Evolutionary conservation across 331 rosid genomes (phyloP).

Genomic region (Telfairia occidentalis): DNA sequence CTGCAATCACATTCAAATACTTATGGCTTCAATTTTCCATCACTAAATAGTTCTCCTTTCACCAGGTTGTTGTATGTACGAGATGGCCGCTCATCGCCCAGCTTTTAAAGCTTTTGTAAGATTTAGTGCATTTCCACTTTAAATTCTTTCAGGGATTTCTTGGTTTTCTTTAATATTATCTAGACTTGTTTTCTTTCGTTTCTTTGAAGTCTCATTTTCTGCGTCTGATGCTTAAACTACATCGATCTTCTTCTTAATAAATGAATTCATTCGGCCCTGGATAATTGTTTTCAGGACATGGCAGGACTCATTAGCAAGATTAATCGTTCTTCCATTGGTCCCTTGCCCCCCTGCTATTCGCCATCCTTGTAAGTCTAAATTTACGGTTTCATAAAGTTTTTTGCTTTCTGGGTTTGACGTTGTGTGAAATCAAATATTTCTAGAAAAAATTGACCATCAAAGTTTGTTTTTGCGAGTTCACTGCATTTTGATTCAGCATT

Average conservation of each 20-base stretch:
- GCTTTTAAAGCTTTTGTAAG: conserved; percentile 99
- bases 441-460: background rate
- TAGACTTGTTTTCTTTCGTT: background rate
- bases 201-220: background rate
- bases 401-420: conserved; percentile 1
- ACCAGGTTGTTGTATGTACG: conserved; percentile 92
- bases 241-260: background rate
- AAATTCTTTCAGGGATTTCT: background rate
- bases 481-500: background rate
- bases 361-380: conserved; percentile 69
- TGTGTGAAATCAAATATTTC: background rate
- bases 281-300: conserved; percentile 72
- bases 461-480: background rate
- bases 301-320: conserved; percentile 98
- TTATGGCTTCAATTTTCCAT: conserved; percentile 6
- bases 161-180: background rate
- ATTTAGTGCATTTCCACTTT: conserved; percentile 2
- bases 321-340: conserved; percentile 94
- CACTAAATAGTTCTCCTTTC: conserved; percentile 25
- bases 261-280: background rate
- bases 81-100: conserved; percentile 98
- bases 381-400: background rate
- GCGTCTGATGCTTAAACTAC: background rate
- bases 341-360: conserved; percentile 88
- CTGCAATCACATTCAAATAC: conserved; percentile 1